These are phyloP conservation scores for Tolypocladium tropicale DNA, from an alignment of 2,329 filamentous ascomycete genomes.

Conservation along the genomic window DNA sequence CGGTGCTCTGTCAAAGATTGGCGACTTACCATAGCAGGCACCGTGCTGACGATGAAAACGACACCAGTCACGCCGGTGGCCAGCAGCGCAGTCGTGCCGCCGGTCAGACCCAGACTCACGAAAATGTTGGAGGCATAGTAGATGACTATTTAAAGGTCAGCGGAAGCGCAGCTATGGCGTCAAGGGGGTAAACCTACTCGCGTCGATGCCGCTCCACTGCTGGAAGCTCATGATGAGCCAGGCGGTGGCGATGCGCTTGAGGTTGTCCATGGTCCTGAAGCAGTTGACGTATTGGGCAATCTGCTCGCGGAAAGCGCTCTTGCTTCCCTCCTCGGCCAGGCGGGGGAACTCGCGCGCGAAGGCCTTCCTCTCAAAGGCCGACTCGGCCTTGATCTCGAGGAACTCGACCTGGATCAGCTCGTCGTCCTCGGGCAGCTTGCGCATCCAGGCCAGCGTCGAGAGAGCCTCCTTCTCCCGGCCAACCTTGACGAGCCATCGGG, in stretches of 20 bases:
- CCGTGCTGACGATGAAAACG: constrained; percentile 43
- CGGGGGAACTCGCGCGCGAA: constrained; percentile 48
- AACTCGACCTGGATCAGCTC: constrained; percentile 65
- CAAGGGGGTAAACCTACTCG: constrained; percentile 31
- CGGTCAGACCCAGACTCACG: constrained; percentile 40
- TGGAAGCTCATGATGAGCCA: constrained; percentile 41
- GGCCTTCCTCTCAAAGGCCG: constrained; percentile 63
- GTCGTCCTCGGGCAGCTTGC: constrained; percentile 49
- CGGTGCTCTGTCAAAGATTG: too few species aligned
- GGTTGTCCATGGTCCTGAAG: constrained; percentile 37
- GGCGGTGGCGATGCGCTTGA: constrained; percentile 54
- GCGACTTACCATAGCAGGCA: constrained; percentile 18
- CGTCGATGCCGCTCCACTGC: constrained; percentile 10
- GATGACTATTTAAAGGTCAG: constrained; percentile 18
- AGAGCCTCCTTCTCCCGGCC: constrained; percentile 57
- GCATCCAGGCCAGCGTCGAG: constrained; percentile 47
- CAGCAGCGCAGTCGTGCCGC: constrained; percentile 49
- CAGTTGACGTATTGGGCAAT: constrained; percentile 40
- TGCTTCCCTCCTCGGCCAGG: constrained; percentile 25
- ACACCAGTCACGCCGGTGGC: constrained; percentile 64
- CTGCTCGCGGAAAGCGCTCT: constrained; percentile 31
- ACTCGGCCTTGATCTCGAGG: constrained; percentile 74
- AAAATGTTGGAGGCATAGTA: constrained; percentile 48
- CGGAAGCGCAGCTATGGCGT: too few species aligned
- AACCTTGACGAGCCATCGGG: constrained; percentile 66